phyloP scores from a whole-genome alignment of 2,329 filamentous ascomycete genomes.

The Colletotrichum spinosum region DNA sequence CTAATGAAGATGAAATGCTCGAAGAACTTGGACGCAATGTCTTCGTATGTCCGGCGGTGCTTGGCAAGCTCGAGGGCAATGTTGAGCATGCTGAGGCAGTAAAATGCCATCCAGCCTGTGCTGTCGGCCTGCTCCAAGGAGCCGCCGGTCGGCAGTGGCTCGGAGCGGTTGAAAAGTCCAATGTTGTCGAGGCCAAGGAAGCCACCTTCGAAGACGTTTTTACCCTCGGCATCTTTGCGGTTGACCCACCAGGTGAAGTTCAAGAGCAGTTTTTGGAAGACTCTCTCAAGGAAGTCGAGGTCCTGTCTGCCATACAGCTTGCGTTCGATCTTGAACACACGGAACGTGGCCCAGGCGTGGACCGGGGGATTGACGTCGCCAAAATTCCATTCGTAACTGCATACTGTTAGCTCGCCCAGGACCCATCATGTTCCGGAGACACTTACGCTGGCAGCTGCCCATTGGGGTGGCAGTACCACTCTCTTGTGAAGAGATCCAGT shows the following conservation, averaged over 20 bases:
- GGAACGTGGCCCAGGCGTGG: slow-evolving; percentile 95
- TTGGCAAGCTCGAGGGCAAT: slow-evolving; percentile 96
- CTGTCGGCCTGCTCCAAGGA: slow-evolving; percentile 96
- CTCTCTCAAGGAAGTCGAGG: slow-evolving; percentile 92
- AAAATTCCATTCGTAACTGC: slow-evolving; percentile 92
- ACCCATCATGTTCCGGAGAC: background rate
- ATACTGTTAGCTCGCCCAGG: slow-evolving; percentile 37
- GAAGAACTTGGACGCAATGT: slow-evolving; percentile 98
- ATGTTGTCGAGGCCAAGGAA: slow-evolving; percentile 98
- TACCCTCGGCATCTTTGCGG: slow-evolving; percentile 91
- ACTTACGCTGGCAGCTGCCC: slow-evolving; percentile 89
- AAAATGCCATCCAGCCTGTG: slow-evolving; percentile 99
- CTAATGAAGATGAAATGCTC: slow-evolving; percentile 99
- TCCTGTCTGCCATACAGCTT: slow-evolving; percentile 97
- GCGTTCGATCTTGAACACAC: slow-evolving; percentile 97
- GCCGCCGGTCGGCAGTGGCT: slow-evolving; percentile 92
- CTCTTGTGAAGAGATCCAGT: slow-evolving; percentile 92
- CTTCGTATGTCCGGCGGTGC: slow-evolving; percentile 94
- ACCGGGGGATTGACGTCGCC: slow-evolving; percentile 97
- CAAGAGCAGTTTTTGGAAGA: slow-evolving; percentile 94
- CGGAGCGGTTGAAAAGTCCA: slow-evolving; percentile 95
- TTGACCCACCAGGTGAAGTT: slow-evolving; percentile 99
- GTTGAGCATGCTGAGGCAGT: slow-evolving; percentile 96
- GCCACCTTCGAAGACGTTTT: slow-evolving; percentile 97
- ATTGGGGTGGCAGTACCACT: slow-evolving; percentile 99